A percentile compares a stretch with the other conserved stretches of the same genome.
Evolutionary conservation across 2,329 filamentous ascomycete genomes (phyloP).

Genomic region (Paraconiothyrium sp.): DNA sequence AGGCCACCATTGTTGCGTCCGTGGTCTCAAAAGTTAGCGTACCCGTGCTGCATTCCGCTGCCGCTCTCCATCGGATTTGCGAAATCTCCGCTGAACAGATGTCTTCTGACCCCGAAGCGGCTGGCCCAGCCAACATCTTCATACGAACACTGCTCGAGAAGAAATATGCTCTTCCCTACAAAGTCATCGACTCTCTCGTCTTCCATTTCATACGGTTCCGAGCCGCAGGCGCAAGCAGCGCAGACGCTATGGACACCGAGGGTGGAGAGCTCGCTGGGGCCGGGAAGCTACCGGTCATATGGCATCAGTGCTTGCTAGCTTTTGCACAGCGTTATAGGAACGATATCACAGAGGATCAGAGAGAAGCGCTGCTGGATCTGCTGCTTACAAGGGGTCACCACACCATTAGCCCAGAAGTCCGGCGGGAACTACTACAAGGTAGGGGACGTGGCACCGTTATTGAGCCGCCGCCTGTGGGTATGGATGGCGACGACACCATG

Average conservation of each 20-base stretch:
- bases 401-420: constrained; percentile 88
- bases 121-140: constrained; percentile 93
- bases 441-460: constrained; percentile 81
- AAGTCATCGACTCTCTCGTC: constrained; percentile 91
- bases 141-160: constrained; percentile 94
- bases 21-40: constrained; percentile 87
- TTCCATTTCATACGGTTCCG: constrained; percentile 96
- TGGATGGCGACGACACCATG: constrained; percentile 92
- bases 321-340: constrained; percentile 96
- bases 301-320: constrained; percentile 91
- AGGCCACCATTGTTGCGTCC: constrained; percentile 89
- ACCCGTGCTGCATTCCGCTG: constrained; percentile 90
- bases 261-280: constrained; percentile 57
- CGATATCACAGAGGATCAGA: constrained; percentile 94
- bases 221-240: constrained; percentile 69
- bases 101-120: constrained; percentile 81
- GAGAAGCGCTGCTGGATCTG: constrained; percentile 89
- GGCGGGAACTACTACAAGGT: constrained; percentile 87
- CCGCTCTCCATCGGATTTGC: constrained; percentile 88
- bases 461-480: constrained; percentile 66
- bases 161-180: constrained; percentile 94
- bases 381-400: constrained; percentile 85
- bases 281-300: constrained; percentile 84
- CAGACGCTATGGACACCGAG: constrained; percentile 62
- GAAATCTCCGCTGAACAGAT: constrained; percentile 95